These are phyloP conservation scores for Sequoia sempervirens DNA, from an alignment of 75 land plant species.

Conservation along the genomic window DNA sequence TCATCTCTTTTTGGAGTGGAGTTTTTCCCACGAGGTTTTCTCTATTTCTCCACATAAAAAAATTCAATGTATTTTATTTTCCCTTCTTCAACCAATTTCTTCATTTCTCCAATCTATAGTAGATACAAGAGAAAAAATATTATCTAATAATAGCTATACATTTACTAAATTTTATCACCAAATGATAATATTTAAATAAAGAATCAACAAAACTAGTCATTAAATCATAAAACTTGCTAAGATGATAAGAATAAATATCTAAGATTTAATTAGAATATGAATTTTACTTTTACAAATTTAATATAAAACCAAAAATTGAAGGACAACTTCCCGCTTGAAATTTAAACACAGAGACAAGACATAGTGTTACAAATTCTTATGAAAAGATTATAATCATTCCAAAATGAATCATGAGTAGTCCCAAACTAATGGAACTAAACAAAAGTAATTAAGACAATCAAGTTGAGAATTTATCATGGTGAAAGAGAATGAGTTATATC, in stretches of 20 bases:
- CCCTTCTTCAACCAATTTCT: constrained; percentile 35
- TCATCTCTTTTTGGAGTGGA: too few relatives aligned
- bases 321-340: neutral
- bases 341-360: neutral
- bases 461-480: neutral
- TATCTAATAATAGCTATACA: neutral
- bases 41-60: too few relatives aligned
- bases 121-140: neutral
- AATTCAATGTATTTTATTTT: constrained; percentile 36
- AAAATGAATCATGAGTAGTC: neutral
- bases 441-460: too few relatives aligned
- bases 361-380: neutral
- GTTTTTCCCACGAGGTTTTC: too few relatives aligned
- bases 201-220: neutral
- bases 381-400: neutral
- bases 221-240: too few relatives aligned
- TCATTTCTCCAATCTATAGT: constrained; percentile 33
- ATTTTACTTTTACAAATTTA: neutral
- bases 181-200: neutral
- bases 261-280: neutral
- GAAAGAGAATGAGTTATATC: neutral
- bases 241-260: neutral
- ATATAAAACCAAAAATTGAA: neutral
- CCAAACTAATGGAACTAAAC: too few relatives aligned
- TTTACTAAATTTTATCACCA: neutral